These are phyloP conservation scores for Rauvolfia tetraphylla DNA, from an alignment of 257 asterid genomes.

Conservation along the genomic window DNA sequence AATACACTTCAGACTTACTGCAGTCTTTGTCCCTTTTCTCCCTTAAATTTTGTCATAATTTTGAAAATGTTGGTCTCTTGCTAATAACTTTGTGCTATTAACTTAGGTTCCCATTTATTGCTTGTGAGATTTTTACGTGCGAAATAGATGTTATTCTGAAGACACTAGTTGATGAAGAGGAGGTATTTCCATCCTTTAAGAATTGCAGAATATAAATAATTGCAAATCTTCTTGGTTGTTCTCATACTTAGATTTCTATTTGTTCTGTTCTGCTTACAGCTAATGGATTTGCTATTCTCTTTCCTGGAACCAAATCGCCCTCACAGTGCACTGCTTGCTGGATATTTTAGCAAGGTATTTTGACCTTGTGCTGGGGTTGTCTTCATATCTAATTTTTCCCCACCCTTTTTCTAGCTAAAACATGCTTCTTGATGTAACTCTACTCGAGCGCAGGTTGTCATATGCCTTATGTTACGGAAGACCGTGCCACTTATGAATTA, in stretches of 20 bases:
- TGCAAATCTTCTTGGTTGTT: constrained; percentile 8
- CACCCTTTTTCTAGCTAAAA: constrained; percentile 8
- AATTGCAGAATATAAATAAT: constrained; percentile 8
- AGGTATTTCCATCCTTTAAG: constrained; percentile 39
- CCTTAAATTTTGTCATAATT: not conserved
- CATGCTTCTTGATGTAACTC: constrained; percentile 26
- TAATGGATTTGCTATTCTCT: constrained; percentile 90
- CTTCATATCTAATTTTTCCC: not conserved
- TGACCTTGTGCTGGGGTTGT: constrained; percentile 13
- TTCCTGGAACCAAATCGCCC: constrained; percentile 85
- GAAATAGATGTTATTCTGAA: constrained; percentile 96
- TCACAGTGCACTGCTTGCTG: constrained; percentile 89
- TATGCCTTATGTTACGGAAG: constrained; percentile 91
- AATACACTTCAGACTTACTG: not conserved
- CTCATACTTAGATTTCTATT: constrained; percentile 14
- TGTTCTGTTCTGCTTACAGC: constrained; percentile 47
- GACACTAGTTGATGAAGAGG: constrained; percentile 92
- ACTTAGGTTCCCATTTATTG: constrained; percentile 90
- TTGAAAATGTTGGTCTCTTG: not conserved
- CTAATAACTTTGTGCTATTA: constrained; percentile 1
- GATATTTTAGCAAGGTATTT: constrained; percentile 93
- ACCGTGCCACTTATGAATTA: constrained; percentile 79
- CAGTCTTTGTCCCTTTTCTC: not conserved
- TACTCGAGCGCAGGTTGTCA: constrained; percentile 67
- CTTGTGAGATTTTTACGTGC: constrained; percentile 94